Conservation (phyloP, 352 stramenopile genomes). For the Phytopythium sindhum region DNA sequence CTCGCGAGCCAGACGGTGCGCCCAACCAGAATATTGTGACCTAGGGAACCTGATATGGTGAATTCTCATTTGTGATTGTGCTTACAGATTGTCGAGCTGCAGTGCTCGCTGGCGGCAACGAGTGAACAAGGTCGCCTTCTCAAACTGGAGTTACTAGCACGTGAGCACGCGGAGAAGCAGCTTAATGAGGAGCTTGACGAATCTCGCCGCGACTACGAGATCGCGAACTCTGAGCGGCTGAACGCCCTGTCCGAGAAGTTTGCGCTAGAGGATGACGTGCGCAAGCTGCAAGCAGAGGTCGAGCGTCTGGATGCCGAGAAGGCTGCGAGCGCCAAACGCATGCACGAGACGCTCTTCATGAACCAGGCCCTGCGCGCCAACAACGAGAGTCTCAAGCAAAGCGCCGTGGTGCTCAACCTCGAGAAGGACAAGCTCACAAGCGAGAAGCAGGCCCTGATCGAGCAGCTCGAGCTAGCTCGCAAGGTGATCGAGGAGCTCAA, state of each 20-base stretch:
- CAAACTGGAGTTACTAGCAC: conserved; percentile 64
- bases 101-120: conserved; percentile 22
- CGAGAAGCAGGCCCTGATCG: conserved; percentile 35
- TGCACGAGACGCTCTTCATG: conserved; percentile 77
- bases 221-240: conserved; percentile 62
- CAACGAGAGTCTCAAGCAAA: conserved; percentile 66
- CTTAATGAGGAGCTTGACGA: conserved; percentile 62
- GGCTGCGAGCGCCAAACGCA: conserved; percentile 49
- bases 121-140: conserved; percentile 53
- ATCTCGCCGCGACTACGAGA: conserved; percentile 51
- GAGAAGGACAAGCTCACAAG: conserved; percentile 52
- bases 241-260: conserved; percentile 60
- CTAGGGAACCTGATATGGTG: neutral
- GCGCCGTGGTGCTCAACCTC: conserved; percentile 43
- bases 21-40: neutral
- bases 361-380: conserved; percentile 62
- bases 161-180: conserved; percentile 62
- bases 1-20: conserved; percentile 32
- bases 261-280: conserved; percentile 61
- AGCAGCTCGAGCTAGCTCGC: conserved; percentile 28
- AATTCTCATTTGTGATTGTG: neutral
- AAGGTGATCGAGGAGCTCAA: conserved; percentile 29
- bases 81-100: conserved; percentile 37
- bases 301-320: conserved; percentile 59
- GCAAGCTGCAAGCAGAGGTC: conserved; percentile 44